Percentiles rank a stretch among this genome's conserved stretches.
Conservation (phyloP, 2,329 filamentous ascomycete species). For the Hypoxylon sp. region DNA sequence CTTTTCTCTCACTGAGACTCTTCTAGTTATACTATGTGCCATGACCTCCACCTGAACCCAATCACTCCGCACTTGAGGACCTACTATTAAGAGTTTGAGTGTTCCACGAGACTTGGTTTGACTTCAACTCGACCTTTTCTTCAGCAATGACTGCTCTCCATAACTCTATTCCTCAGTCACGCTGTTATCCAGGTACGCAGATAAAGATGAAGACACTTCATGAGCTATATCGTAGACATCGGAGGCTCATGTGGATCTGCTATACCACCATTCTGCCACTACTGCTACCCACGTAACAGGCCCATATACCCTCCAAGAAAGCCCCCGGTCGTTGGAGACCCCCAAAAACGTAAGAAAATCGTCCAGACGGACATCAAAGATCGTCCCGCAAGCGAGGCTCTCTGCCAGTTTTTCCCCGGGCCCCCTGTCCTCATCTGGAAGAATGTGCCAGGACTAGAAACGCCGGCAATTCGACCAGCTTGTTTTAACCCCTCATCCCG, state of each 20-base stretch:
- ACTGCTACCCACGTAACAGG: neutral
- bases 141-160: neutral
- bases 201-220: neutral
- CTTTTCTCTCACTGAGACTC: no score
- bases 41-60: slow-evolving; percentile 1
- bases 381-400: neutral
- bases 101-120: neutral
- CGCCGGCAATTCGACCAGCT: slow-evolving; percentile 26
- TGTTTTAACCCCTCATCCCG: slow-evolving; percentile 30
- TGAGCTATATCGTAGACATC: no score
- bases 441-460: slow-evolving; percentile 18
- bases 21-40: neutral
- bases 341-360: neutral
- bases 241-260: no score
- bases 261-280: no score
- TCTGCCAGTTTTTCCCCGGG: slow-evolving; percentile 20
- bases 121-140: neutral
- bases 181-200: neutral
- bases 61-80: slow-evolving; percentile 2
- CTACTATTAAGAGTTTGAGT: slow-evolving; percentile 15
- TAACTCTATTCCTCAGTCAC: neutral
- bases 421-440: slow-evolving; percentile 28
- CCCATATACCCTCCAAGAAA: neutral
- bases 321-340: neutral
- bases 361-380: slow-evolving; percentile 3